phyloP scores from a whole-genome alignment of 1,284 basidiomycete genomes.

The Anthracocystis walkeri region DNA sequence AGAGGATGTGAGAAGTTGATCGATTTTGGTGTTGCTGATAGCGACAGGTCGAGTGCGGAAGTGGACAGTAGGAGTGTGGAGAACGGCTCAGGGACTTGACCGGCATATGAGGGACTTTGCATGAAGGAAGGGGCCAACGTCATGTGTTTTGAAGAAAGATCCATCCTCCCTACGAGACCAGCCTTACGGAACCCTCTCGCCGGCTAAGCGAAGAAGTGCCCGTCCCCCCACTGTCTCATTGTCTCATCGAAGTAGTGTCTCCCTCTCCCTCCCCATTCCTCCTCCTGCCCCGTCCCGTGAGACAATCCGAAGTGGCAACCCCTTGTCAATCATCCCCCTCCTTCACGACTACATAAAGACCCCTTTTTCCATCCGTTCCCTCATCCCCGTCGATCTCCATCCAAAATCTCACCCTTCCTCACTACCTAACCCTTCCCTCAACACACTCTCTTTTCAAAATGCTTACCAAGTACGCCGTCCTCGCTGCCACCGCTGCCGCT shows the following conservation, averaged over 20 bases:
- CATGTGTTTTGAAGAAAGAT: constrained; percentile 38
- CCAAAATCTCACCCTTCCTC: background rate
- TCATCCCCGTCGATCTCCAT: constrained; percentile 1
- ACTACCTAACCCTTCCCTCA: background rate
- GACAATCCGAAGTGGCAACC: background rate
- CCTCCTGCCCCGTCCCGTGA: background rate
- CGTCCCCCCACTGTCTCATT: constrained; percentile 4
- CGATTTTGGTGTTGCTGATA: background rate
- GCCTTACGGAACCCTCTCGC: constrained; percentile 4
- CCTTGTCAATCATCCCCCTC: constrained; percentile 2
- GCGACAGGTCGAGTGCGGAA: background rate
- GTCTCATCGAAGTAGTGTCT: constrained; percentile 17
- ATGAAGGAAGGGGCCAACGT: constrained; percentile 28
- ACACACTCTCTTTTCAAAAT: constrained; percentile 23
- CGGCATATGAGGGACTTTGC: constrained; percentile 21
- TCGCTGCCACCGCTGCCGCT: constrained; percentile 54
- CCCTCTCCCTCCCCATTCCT: background rate
- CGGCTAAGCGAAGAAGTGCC: constrained; percentile 4
- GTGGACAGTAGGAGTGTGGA: background rate
- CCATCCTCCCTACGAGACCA: background rate
- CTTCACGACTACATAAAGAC: constrained; percentile 21
- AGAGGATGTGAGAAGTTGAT: background rate
- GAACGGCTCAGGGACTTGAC: constrained; percentile 1
- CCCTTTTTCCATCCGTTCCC: constrained; percentile 1
- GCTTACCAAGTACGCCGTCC: constrained; percentile 56